Evolutionary conservation across 169 alveolate genomes (phyloP), one percentile per base, ranked within the genome.

Genomic region (Plasmodium billcollinsi): DNA sequence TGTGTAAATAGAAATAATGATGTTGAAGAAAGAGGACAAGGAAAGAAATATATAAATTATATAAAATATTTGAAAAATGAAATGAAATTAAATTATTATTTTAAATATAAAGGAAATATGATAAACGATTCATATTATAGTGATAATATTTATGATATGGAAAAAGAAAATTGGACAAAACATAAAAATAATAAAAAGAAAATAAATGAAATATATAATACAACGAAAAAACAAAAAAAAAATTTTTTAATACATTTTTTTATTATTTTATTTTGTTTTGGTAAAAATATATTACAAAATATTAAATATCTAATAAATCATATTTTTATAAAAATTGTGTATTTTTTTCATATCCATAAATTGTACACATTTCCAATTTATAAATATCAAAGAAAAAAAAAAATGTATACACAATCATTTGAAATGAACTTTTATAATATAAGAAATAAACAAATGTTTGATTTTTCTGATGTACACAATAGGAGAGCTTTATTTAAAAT

Each of bases 281-380:
- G 66, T 43, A 45, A 63, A 47, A 15, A 65, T 66, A 33, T 78
- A 26, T 14, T 4, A 66, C 21, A 63, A 21, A 47, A 33, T 49
- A 6, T 78, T 5, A 26, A 66, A 20, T n/a, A 20, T 12, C 24
- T 63, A 12, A 65, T 65, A 15, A 50, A 29, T 2, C 2, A 26
- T 39, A 15, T 78, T 20, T 66, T 50, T 47, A 78, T 78, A 43
- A 78, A 70, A 21, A 58, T 78, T 15, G 15, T 65, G 3, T 76
- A 65, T 7, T 78, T 78, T 70, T 65, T 78, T 50, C 61, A 78
- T 70, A 78, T 78, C n/a, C 65, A 78, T 43, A 59, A 58, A 29
- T 54, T 78, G 24, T 78, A 78, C 43, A 65, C 89, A n/a, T 66
- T 67, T 52, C 65, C 58, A n/a, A 52, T 50, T 49, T 50, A 65